A percentile compares a stretch with the other conserved stretches of the same genome.
These are phyloP conservation scores for Excoecaria cochinchinensis DNA, from an alignment of 345 rosid genomes.

Conservation along the genomic window DNA sequence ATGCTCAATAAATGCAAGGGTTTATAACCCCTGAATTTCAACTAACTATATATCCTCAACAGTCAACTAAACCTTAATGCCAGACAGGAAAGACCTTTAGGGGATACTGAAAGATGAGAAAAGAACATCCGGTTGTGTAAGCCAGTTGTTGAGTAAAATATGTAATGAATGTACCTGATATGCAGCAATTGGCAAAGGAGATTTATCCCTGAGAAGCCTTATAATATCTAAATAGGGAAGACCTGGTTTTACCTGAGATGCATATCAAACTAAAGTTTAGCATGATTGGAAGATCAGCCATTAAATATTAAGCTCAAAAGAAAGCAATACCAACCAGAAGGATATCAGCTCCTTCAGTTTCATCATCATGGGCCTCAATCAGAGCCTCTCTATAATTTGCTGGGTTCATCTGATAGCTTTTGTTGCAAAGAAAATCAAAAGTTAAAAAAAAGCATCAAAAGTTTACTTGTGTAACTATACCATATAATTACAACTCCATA, in stretches of 20 bases:
- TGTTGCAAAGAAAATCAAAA: conserved; percentile 33
- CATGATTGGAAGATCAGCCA: not conserved
- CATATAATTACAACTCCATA: conserved; percentile 24
- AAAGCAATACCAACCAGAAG: conserved; percentile 57
- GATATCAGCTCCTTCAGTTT: conserved; percentile 96
- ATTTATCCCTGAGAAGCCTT: conserved; percentile 76
- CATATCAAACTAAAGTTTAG: conserved; percentile 21
- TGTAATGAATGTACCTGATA: conserved; percentile 59
- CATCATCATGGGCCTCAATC: conserved; percentile 79
- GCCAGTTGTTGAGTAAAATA: not conserved
- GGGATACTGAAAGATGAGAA: not conserved
- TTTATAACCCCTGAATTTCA: no score
- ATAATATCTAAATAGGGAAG: conserved; percentile 95
- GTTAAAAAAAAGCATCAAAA: conserved; percentile 16
- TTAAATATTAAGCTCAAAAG: conserved; percentile 10
- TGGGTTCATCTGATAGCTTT: conserved; percentile 97
- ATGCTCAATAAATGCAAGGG: not conserved
- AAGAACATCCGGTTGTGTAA: not conserved
- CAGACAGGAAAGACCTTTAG: not conserved
- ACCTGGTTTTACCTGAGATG: conserved; percentile 84
- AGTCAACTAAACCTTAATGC: no score
- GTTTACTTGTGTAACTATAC: not conserved
- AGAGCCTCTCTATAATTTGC: conserved; percentile 92
- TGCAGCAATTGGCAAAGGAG: conserved; percentile 85
- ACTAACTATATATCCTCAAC: no score